phyloP scores from a whole-genome alignment of 768 basidiomycete species.

The Lyophyllum atratum region DNA sequence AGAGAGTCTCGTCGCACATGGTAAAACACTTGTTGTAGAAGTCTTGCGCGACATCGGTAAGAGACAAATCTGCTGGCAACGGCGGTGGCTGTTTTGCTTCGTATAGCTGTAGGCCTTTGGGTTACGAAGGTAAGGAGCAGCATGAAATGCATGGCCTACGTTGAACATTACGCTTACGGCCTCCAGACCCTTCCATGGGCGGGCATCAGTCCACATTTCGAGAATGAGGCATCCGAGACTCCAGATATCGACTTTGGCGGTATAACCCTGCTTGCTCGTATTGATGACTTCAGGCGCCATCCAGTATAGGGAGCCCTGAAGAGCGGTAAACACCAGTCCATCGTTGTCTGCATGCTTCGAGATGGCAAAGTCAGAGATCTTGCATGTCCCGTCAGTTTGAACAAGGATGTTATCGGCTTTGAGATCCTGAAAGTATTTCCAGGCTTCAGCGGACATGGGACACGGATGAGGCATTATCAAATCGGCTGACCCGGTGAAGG shows the following conservation, averaged over 20 bases:
- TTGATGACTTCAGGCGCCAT: slow-evolving; percentile 97
- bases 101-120: slow-evolving; percentile 49
- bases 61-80: slow-evolving; percentile 74
- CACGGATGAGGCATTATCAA: background rate
- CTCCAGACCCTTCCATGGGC: slow-evolving; percentile 91
- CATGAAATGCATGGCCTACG: slow-evolving; percentile 42
- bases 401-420: slow-evolving; percentile 98
- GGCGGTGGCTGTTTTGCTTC: slow-evolving; percentile 62
- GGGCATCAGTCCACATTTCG: slow-evolving; percentile 95
- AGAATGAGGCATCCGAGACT: slow-evolving; percentile 94
- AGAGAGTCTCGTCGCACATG: slow-evolving; percentile 46
- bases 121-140: slow-evolving; percentile 64
- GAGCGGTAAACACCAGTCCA: slow-evolving; percentile 80
- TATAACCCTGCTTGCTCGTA: slow-evolving; percentile 85
- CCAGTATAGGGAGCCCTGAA: slow-evolving; percentile 98
- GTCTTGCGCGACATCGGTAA: slow-evolving; percentile 74
- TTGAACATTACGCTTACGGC: slow-evolving; percentile 91
- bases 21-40: slow-evolving; percentile 88
- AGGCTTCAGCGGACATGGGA: background rate
- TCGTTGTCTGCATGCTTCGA: slow-evolving; percentile 88
- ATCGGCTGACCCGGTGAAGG: slow-evolving; percentile 73
- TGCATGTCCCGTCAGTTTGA: slow-evolving; percentile 86
- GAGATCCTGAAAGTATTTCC: slow-evolving; percentile 64
- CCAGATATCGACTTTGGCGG: slow-evolving; percentile 97
- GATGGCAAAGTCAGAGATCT: slow-evolving; percentile 97